phyloP scores from a whole-genome alignment of 1,284 basidiomycete genomes.

The Leucoagaricus sp. region DNA sequence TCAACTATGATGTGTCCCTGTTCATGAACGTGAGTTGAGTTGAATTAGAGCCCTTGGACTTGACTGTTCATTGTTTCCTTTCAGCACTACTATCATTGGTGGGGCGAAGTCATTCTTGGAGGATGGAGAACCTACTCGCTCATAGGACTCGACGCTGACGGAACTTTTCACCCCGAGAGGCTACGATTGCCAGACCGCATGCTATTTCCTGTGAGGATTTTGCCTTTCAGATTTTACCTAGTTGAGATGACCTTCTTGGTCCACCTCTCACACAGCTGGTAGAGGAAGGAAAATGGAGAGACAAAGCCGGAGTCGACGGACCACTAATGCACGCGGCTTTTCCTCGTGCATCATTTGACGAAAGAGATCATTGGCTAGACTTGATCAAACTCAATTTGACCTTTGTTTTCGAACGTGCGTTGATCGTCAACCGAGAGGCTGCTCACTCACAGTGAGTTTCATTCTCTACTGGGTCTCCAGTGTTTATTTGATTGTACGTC shows the following conservation, averaged over 20 bases:
- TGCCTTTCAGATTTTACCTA: background rate
- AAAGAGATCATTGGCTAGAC: slow-evolving; percentile 37
- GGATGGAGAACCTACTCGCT: slow-evolving; percentile 36
- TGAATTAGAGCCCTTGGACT: background rate
- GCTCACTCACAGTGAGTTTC: slow-evolving; percentile 36
- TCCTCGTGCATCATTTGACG: slow-evolving; percentile 36
- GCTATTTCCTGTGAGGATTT: slow-evolving; percentile 36
- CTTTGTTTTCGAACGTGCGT: slow-evolving; percentile 38
- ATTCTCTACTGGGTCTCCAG: background rate
- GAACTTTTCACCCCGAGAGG: slow-evolving; percentile 1
- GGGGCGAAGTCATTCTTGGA: slow-evolving; percentile 43
- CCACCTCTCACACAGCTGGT: slow-evolving; percentile 13
- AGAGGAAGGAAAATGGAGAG: slow-evolving; percentile 33
- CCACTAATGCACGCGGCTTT: slow-evolving; percentile 41
- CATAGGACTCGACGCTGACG: slow-evolving; percentile 19
- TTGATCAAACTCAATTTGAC: slow-evolving; percentile 30
- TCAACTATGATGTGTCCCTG: slow-evolving; percentile 38
- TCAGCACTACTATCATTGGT: slow-evolving; percentile 47
- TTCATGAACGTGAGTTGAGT: slow-evolving; percentile 34
- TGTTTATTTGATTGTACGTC: slow-evolving; percentile 4
- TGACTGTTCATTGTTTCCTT: background rate
- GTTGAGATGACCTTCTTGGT: background rate
- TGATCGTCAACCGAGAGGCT: slow-evolving; percentile 34
- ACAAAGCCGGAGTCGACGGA: slow-evolving; percentile 35
- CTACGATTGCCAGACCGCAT: slow-evolving; percentile 32